Evolutionary conservation across 2,329 filamentous ascomycete species (phyloP), one percentile per base, ranked within the genome.

Genomic region (Fonsecaea pedrosoi): DNA sequence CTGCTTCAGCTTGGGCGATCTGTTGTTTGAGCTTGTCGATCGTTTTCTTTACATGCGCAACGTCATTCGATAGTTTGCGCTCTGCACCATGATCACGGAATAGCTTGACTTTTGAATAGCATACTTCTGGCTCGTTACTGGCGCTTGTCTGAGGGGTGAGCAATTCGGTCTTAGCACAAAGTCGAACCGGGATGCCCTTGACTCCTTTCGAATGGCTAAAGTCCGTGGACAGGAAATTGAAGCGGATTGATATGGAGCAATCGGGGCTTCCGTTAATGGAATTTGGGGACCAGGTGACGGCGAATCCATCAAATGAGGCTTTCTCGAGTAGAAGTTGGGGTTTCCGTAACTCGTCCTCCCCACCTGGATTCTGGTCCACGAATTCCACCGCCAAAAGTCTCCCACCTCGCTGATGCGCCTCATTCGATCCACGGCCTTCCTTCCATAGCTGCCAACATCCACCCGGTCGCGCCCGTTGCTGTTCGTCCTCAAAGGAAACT

Each of bases 161-260:
- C 10, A 89, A 79, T 70, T 91, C 90, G 0, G 95, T 98, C 79
- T 98, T 98, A 13, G 94, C 89, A 78, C 94, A 98, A 0, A 98
- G 85, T 63, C 95, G 85, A 4, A 99, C 94, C 0, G 95, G 94
- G 71, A 98, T 97, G 40, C 95, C 95, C 79, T 98, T 99, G 57
- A 99, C 95, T 54, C 95, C 95, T 76, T 99, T 99, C 9, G 95
- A 98, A 76, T 98, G 95, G 78, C 94, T 98, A 77, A 98, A 99
- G 77, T 99, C 95, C 8, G 95, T 99, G 0, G 95, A 99, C 0
- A 99, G 84, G 76, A 99, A 99, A 80, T 99, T 99, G 84, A 98
- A 99, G 54, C 95, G 91, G 12, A 98, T 92, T 8, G 93, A 91
- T 64, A 99, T 88, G 57, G 89, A 91, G 77, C 93, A 95, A 73